Conservation (phyloP, 169 alveolate genomes). For the Plasmodium inui region DNA sequence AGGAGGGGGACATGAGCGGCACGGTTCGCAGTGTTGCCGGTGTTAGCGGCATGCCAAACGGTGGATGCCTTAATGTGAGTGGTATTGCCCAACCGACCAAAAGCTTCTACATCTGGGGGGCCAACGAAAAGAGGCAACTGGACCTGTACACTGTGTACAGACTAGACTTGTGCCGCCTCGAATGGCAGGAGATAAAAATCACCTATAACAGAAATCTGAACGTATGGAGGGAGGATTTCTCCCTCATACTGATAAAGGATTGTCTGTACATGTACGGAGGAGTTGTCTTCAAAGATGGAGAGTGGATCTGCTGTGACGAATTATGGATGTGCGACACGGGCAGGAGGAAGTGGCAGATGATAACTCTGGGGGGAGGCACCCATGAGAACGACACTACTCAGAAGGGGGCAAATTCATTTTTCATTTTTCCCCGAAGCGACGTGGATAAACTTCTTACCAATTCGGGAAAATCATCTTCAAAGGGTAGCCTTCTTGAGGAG, state of each 20-base stretch:
- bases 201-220: slow-evolving; percentile 27
- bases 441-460: background rate
- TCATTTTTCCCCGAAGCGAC: background rate
- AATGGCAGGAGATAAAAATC: slow-evolving; percentile 39
- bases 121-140: slow-evolving; percentile 12
- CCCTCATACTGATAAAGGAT: slow-evolving; percentile 1
- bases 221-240: slow-evolving; percentile 33
- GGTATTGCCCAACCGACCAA: background rate
- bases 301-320: slow-evolving; percentile 19
- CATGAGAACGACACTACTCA: background rate
- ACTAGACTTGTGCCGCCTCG: background rate
- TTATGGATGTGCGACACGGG: slow-evolving; percentile 30
- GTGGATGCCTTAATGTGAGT: background rate
- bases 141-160: slow-evolving; percentile 23
- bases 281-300: background rate
- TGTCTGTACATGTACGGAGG: slow-evolving; percentile 39
- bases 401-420: background rate
- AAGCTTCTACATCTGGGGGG: slow-evolving; percentile 27
- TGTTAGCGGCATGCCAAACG: background rate
- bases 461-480: background rate
- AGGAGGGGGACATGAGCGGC: background rate
- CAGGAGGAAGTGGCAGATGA: slow-evolving; percentile 24
- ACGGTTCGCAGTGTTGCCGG: background rate
- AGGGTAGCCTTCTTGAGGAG: background rate
- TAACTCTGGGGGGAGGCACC: background rate